These are phyloP conservation scores for Trametopsis cervina DNA, from an alignment of 768 basidiomycete species.

Conservation along the genomic window DNA sequence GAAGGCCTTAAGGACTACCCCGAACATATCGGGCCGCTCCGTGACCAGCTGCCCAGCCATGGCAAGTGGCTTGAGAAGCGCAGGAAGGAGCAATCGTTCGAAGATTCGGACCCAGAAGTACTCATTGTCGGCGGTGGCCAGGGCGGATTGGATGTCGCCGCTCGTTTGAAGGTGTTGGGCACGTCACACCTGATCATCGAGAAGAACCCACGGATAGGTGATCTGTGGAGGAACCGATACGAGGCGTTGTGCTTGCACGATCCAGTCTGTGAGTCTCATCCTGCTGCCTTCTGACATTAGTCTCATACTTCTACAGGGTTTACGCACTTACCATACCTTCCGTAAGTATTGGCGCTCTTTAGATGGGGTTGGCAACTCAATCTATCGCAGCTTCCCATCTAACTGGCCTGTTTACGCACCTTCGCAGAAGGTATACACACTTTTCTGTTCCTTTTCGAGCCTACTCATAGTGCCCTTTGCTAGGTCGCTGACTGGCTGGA, in stretches of 20 bases:
- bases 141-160: slow-evolving; percentile 48
- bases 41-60: slow-evolving; percentile 29
- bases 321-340: slow-evolving; percentile 46
- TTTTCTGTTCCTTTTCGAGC: background rate
- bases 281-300: background rate
- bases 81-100: slow-evolving; percentile 30
- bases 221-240: slow-evolving; percentile 64
- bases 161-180: slow-evolving; percentile 49
- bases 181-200: slow-evolving; percentile 53
- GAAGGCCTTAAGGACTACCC: slow-evolving; percentile 42
- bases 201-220: slow-evolving; percentile 49
- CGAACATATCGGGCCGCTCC: slow-evolving; percentile 30
- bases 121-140: slow-evolving; percentile 48
- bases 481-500: slow-evolving; percentile 66
- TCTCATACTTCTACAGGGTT: slow-evolving; percentile 26
- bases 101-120: slow-evolving; percentile 42
- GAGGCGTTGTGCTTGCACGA: slow-evolving; percentile 62
- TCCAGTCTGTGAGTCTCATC: slow-evolving; percentile 47
- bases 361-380: slow-evolving; percentile 1
- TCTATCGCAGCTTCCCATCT: slow-evolving; percentile 39
- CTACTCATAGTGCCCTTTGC: background rate
- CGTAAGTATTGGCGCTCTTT: slow-evolving; percentile 33
- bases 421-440: slow-evolving; percentile 36
- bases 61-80: slow-evolving; percentile 37
- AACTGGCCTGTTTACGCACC: slow-evolving; percentile 56